phyloP scores from a whole-genome alignment of 805 yeast genomes.

The Spathaspora sp. region DNA sequence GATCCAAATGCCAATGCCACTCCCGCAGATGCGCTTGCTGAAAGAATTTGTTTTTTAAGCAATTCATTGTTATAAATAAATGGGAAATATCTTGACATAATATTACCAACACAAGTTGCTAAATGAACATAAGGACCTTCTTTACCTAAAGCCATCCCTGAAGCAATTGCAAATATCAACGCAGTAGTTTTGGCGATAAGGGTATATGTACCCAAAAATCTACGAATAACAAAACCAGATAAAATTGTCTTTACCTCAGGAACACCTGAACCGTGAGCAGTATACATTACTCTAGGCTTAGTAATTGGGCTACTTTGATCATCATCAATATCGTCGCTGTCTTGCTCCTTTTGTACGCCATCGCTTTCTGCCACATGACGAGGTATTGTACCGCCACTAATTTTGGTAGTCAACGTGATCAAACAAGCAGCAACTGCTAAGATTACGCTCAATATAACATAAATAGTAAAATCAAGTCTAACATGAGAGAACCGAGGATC shows the following conservation, averaged over 20 bases:
- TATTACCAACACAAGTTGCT: slow-evolving; percentile 56
- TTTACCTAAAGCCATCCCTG: slow-evolving; percentile 56
- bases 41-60: slow-evolving; percentile 48
- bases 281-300: slow-evolving; percentile 31
- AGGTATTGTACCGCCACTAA: slow-evolving; percentile 15
- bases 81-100: slow-evolving; percentile 44
- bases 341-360: background rate
- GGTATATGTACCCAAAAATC: slow-evolving; percentile 50
- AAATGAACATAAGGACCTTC: slow-evolving; percentile 64
- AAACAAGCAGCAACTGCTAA: slow-evolving; percentile 44
- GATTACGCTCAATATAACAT: slow-evolving; percentile 31
- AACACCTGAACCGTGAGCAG: slow-evolving; percentile 59
- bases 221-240: slow-evolving; percentile 54
- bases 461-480: slow-evolving; percentile 31
- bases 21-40: slow-evolving; percentile 58
- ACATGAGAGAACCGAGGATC: slow-evolving; percentile 6
- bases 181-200: slow-evolving; percentile 46
- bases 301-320: slow-evolving; percentile 1
- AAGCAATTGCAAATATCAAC: slow-evolving; percentile 50
- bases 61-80: slow-evolving; percentile 46
- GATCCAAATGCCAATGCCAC: slow-evolving; percentile 61
- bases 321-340: background rate
- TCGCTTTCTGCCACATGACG: background rate
- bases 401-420: slow-evolving; percentile 45
- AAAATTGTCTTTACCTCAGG: slow-evolving; percentile 60